Evolutionary conservation across 2,329 filamentous ascomycete species (phyloP), one percentile per base, ranked within the genome.

Genomic region (Epicoccum nigrum): DNA sequence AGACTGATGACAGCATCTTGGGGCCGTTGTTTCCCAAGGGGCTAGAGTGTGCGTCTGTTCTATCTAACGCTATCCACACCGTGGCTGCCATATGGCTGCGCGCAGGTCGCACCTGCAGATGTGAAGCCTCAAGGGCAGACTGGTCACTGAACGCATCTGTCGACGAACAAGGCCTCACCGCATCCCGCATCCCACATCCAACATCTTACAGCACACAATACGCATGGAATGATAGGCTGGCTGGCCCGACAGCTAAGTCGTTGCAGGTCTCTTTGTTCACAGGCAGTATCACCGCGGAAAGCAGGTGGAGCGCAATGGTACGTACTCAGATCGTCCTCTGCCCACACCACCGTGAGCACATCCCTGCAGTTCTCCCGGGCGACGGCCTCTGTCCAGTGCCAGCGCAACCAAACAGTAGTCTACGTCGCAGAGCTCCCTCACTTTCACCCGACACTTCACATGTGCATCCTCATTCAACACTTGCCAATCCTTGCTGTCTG

Each of bases 1-100:
- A 55, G 55, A 48, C 52, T 55, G 58, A 70, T 67, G 69, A 70
- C 65, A 63, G 54, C 65, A 70, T 66, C 30, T 42, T 48, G 32
- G 32, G 23, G 44, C 53, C 49, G 54, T 56, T 53, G 58, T 56
- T 46, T 59, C 56, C 56, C 54, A 57, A 61, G 59, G 62, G 62
- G 62, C 59, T 58, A 54, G 57, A 55, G 40, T 44, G 43, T 45
- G 51, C 56, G 47, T 28, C 49, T 33, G 49, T 33, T 41, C n/a
- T n/a, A n/a, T n/a, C n/a, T n/a, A n/a, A n/a, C n/a, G 33, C 49
- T 43, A 25, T 30, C 38, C 49, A 30, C 37, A 32, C 49, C 25
- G 27, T 38, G 49, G 37, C 49, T 37, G 48, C 49, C 43, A 25
- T 49, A 51, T 59, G 55, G 55, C 59, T 56, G 48, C 51, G 53